Percentiles rank a stretch among this genome's conserved stretches.
Evolutionary conservation across 2,329 filamentous ascomycete species (phyloP).

Genomic region (Neurospora crassa): DNA sequence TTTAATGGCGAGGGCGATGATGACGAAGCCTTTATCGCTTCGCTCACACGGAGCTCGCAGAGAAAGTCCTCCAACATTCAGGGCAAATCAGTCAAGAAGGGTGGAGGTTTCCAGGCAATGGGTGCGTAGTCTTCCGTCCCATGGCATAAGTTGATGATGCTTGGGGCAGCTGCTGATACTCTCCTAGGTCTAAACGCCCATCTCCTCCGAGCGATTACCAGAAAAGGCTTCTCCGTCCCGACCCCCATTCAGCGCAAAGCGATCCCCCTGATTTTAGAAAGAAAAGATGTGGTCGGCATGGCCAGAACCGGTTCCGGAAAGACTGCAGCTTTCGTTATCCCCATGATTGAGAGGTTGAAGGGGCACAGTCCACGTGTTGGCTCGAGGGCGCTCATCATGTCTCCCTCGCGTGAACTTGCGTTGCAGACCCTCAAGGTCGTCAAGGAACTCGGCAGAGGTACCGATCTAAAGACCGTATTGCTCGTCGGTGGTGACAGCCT

Average conservation of each 20-base stretch:
- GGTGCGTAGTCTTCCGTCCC: slow-evolving; percentile 32
- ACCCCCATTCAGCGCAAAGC: slow-evolving; percentile 97
- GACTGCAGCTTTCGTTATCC: slow-evolving; percentile 95
- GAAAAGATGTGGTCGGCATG: slow-evolving; percentile 97
- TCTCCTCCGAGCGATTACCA: slow-evolving; percentile 79
- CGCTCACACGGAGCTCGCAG: slow-evolving; percentile 78
- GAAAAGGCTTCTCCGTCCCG: slow-evolving; percentile 92
- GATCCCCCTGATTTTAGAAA: slow-evolving; percentile 81
- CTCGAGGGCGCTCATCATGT: slow-evolving; percentile 76
- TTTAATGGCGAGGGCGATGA: slow-evolving; percentile 43
- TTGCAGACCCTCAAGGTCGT: slow-evolving; percentile 94
- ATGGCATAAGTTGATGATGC: not conserved
- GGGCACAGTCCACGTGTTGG: slow-evolving; percentile 81
- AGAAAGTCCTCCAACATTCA: slow-evolving; percentile 75
- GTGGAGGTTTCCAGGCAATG: slow-evolving; percentile 95
- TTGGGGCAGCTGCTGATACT: slow-evolving; percentile 9
- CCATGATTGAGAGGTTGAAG: slow-evolving; percentile 92
- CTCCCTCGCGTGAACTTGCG: slow-evolving; percentile 86
- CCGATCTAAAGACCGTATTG: slow-evolving; percentile 81
- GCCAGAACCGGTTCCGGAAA: slow-evolving; percentile 97
- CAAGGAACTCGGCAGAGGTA: slow-evolving; percentile 84
- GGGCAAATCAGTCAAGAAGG: slow-evolving; percentile 82
- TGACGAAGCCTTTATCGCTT: slow-evolving; percentile 84
- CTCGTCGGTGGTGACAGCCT: slow-evolving; percentile 91
- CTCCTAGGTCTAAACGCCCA: slow-evolving; percentile 61